Conservation (phyloP, 305 asterid genomes). For the Rubia balearica region DNA sequence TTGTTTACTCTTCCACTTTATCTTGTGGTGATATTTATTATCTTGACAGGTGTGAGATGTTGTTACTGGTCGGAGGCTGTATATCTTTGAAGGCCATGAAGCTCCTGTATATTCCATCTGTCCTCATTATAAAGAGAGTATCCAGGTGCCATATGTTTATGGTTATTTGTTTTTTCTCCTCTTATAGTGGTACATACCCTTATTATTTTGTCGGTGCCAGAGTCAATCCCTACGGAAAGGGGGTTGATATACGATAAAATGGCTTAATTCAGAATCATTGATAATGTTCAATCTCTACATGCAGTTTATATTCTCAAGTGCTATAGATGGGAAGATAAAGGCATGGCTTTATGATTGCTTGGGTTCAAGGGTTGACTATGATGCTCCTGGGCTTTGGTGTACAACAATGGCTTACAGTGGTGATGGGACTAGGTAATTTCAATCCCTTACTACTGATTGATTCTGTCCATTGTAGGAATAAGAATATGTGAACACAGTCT, state of each 20-base stretch:
- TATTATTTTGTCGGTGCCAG: slow-evolving; percentile 15
- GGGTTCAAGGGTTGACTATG: slow-evolving; percentile 97
- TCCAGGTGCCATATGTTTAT: slow-evolving; percentile 47
- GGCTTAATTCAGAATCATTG: slow-evolving; percentile 15
- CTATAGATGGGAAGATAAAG: slow-evolving; percentile 86
- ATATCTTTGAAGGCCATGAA: slow-evolving; percentile 91
- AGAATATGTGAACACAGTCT: too few species aligned
- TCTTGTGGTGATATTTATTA: slow-evolving; percentile 6
- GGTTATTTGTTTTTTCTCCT: not conserved
- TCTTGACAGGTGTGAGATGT: slow-evolving; percentile 86
- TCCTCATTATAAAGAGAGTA: slow-evolving; percentile 88
- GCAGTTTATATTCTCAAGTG: slow-evolving; percentile 95
- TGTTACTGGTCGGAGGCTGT: slow-evolving; percentile 58
- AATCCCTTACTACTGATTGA: too few species aligned
- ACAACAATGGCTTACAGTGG: slow-evolving; percentile 94
- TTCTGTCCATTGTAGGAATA: too few species aligned
- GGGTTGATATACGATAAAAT: not conserved
- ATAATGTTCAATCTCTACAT: slow-evolving; percentile 20
- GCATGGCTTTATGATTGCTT: slow-evolving; percentile 93
- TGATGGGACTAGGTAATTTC: slow-evolving; percentile 77
- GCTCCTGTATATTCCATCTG: slow-evolving; percentile 96
- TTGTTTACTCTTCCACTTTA: not conserved
- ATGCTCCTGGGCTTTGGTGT: slow-evolving; percentile 97
- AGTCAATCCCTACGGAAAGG: not conserved
- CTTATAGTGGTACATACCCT: not conserved